Evolutionary conservation across 129 eudicot species (phyloP).

Genomic region (Centrapalus pauciflorus): DNA sequence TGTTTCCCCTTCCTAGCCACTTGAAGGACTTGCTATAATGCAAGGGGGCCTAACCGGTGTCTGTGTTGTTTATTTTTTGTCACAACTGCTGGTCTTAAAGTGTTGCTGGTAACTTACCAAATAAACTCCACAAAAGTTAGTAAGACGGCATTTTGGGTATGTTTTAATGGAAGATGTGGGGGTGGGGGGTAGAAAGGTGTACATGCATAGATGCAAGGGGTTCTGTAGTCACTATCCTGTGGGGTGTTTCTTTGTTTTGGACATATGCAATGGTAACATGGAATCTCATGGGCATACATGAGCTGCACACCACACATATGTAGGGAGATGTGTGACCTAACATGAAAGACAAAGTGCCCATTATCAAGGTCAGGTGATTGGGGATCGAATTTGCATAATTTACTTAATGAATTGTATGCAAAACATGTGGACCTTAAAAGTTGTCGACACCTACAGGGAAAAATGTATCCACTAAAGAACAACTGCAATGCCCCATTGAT

Average conservation of each 20-base stretch:
- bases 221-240: conserved; percentile 24
- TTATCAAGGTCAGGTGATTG: neutral
- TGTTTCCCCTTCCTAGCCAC: no score
- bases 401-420: neutral
- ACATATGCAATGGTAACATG: conserved; percentile 29
- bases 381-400: neutral
- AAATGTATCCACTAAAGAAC: neutral
- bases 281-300: conserved; percentile 23
- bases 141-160: neutral
- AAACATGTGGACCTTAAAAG: neutral
- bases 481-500: neutral
- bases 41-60: neutral
- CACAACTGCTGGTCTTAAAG: neutral
- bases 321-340: neutral
- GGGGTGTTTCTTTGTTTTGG: conserved; percentile 32
- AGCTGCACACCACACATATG: conserved; percentile 17
- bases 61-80: neutral
- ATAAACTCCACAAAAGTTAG: neutral
- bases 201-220: conserved; percentile 4
- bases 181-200: neutral
- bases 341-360: conserved; percentile 7
- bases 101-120: neutral
- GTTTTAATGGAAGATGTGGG: neutral
- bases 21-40: neutral
- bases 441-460: neutral